Evolutionary conservation across 2,329 filamentous ascomycete genomes (phyloP), one percentile per base, ranked within the genome.

Genomic region (Cordyceps javanica): DNA sequence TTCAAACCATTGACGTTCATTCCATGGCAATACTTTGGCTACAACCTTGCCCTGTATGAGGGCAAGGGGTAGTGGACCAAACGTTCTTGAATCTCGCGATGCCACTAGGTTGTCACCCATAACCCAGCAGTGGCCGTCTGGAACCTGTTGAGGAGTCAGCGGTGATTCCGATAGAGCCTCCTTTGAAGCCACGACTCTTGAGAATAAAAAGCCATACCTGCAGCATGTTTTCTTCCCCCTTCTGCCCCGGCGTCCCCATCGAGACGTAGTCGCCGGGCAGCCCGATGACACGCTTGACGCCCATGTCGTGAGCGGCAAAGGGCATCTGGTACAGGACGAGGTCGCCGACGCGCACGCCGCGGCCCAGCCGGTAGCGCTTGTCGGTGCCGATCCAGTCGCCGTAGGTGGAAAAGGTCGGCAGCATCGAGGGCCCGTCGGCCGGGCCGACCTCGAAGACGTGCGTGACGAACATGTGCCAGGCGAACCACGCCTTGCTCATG

Each of bases 121-220:
- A 7, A 97, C 77, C 84, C 91, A 97, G 66, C 91, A 95, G 76
- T 99, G 94, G 1, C 94, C 94, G 67, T 89, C 79, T 0, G 94
- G 94, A 16, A 99, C 85, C 89, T 95, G 66, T n/a, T 13, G 8
- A 59, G 45, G 30, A 48, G 41, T 45, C 7, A 46, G 42, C 30
- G n/a, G n/a, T n/a, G n/a, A n/a, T n/a, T n/a, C n/a, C n/a, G n/a
- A n/a, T n/a, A n/a, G n/a, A n/a, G n/a, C n/a, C n/a, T n/a, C n/a
- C n/a, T n/a, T n/a, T n/a, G n/a, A n/a, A n/a, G n/a, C n/a, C n/a
- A n/a, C n/a, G n/a, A n/a, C n/a, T n/a, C n/a, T n/a, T n/a, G n/a
- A 13, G 9, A 14, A 38, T 10, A 21, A 52, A 16, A 25, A 21
- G 32, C 10, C 65, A 45, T 66, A 89, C 89, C 78, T 89, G 85